phyloP scores from a whole-genome alignment of 345 rosid genomes.

The Citropsis articulata region DNA sequence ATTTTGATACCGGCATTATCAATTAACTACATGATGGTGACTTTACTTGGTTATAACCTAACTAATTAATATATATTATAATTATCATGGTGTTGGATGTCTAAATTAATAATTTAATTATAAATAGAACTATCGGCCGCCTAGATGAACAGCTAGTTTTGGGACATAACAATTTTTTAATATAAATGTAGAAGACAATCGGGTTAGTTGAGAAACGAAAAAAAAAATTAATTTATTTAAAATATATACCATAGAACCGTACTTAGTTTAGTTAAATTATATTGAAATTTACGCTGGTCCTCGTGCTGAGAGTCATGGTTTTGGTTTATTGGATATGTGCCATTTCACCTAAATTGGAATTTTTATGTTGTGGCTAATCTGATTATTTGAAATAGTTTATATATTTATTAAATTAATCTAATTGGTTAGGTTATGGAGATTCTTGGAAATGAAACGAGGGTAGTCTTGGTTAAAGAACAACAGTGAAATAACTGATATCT shows the following conservation, averaged over 20 bases:
- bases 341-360: constrained; percentile 13
- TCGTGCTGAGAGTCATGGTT: constrained; percentile 26
- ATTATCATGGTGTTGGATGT: not conserved
- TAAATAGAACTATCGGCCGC: constrained; percentile 7
- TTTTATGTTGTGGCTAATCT: not conserved
- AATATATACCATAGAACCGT: not conserved
- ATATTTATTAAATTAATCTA: not conserved
- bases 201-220: constrained; percentile 13
- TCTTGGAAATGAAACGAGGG: constrained; percentile 29
- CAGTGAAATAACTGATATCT: constrained; percentile 17
- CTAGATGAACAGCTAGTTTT: not conserved
- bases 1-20: constrained; percentile 10
- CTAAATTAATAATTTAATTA: not conserved
- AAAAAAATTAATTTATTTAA: not conserved
- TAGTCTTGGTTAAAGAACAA: constrained; percentile 19
- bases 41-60: constrained; percentile 9
- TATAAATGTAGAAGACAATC: not conserved
- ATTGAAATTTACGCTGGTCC: constrained; percentile 18
- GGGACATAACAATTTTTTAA: not conserved
- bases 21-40: constrained; percentile 23
- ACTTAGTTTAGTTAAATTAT: constrained; percentile 11
- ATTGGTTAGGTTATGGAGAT: not conserved
- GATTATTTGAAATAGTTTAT: not conserved
- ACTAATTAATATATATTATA: not conserved
- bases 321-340: constrained; percentile 23